Base-by-base conservation (phyloP, 345 rosid genomes). In the Citrus trifoliata region DNA sequence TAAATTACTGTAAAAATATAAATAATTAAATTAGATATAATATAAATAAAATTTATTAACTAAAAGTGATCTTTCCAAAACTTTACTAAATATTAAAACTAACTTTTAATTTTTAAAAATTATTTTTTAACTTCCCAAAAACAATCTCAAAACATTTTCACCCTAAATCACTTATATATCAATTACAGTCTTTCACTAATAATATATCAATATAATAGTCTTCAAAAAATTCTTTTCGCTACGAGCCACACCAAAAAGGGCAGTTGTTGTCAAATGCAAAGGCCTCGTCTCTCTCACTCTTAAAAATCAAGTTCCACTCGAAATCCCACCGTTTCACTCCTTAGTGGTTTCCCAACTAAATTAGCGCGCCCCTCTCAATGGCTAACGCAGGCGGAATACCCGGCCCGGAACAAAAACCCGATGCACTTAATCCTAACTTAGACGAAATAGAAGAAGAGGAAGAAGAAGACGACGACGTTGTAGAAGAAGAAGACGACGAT, bases 371-470 rank as follows among this genome's bases (percentile, higher is more conserved):
- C 40, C 40, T 78, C 35, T 76, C 71, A 75, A 86, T 86, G 89
- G 81, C 77, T 78, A 77, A 80, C 72, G 81, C 84, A 73, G 79
- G 70, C 61, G 82, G 56, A 38, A 80, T 75, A 80, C 87, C 82
- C 82, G 83, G 81, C 83, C 70, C 60, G 78, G 48, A 30, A 19
- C 60, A 27, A 30, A 51, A 71, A 10, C 40, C 62, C 74, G 62
- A 35, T 19, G 59, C 60, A 3, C 40, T 79, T 19, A 37, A 46
- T n/a, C 33, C 76, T 30, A 59, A 70, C 40, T 24, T 67, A 19
- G 76, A 72, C 28, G 78, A 59, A 4, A 79, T 77, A 18, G 75
- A 37, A 63, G 33, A 32, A 32, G 56, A 53, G 35, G 72, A 56
- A 63, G 77, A 80, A 53, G 82, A 81, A n/a, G 2, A 73, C 24